Percentiles rank a stretch among this genome's conserved stretches.
These are phyloP conservation scores for Trichosporon coremiiforme DNA, from an alignment of 1,284 basidiomycete genomes.

Conservation along the genomic window DNA sequence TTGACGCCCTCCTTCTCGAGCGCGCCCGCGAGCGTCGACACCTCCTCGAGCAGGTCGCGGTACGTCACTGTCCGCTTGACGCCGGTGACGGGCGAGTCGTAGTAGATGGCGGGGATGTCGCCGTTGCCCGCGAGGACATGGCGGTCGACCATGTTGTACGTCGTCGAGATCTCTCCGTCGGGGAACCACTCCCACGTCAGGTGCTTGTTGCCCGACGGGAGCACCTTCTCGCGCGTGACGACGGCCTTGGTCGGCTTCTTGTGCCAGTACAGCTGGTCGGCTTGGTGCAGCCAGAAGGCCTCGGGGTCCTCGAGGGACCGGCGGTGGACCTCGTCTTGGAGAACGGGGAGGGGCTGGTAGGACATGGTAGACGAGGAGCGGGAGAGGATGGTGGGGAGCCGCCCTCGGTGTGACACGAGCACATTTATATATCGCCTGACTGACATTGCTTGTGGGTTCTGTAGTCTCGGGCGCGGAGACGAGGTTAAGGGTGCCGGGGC, in stretches of 20 bases:
- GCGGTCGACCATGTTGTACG: constrained; percentile 34
- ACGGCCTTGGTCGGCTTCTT: constrained; percentile 28
- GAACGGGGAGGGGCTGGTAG: constrained; percentile 21
- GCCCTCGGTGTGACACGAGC: not conserved
- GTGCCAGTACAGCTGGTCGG: constrained; percentile 34
- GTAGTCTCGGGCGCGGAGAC: constrained; percentile 6
- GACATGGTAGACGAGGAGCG: not conserved
- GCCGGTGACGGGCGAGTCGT: constrained; percentile 33
- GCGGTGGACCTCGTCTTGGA: constrained; percentile 33
- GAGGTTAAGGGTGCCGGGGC: not conserved
- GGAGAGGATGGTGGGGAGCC: not conserved
- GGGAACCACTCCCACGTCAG: constrained; percentile 35
- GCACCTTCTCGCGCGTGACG: constrained; percentile 19
- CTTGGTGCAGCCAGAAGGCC: constrained; percentile 33
- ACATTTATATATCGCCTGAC: constrained; percentile 5
- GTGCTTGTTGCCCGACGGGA: constrained; percentile 27
- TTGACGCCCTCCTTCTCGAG: constrained; percentile 83
- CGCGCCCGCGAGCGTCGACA: constrained; percentile 82
- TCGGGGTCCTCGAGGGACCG: constrained; percentile 31
- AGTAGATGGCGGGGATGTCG: constrained; percentile 30
- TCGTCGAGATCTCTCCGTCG: constrained; percentile 33
- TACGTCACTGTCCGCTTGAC: constrained; percentile 64
- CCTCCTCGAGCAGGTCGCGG: constrained; percentile 79
- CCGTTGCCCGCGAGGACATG: constrained; percentile 32
- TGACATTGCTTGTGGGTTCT: no score